Evolutionary conservation across 2,329 filamentous ascomycete species (phyloP), one percentile per base, ranked within the genome.

Genomic region (Orbilia javanica): DNA sequence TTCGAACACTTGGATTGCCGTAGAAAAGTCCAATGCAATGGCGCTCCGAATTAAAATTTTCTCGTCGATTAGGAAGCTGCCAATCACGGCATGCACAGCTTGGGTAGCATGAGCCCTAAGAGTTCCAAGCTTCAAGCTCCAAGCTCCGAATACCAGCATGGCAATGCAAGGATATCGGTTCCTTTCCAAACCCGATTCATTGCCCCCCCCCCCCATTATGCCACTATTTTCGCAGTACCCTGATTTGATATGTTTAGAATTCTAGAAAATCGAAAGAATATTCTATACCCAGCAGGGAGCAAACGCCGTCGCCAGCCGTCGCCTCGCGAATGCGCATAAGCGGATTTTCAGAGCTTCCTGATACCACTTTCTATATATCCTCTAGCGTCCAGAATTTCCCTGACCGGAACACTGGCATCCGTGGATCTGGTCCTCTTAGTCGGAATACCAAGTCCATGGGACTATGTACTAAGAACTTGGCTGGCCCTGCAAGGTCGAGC

Each of bases 371-470:
- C 18, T 42, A 60, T 42, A 11, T 42, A 15, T n/a, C 55, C 55
- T 18, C 55, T 60, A 60, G 34, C 18, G 31, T 31, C 8, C 4
- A 60, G 7, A 20, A 1, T 8, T 60, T 13, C 3, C 18, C 18
- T 42, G 18, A n/a, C n/a, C n/a, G n/a, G 18, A 11, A 10, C 6
- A 8, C 3, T 13, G n/a, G 25, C 39, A 1, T 20, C 36, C 36
- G n/a, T n/a, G n/a, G 11, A 39, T 39, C 10, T n/a, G n/a, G 11
- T 18, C 29, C 20, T 18, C 31, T 39, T n/a, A 39, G 29, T 25
- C 25, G n/a, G n/a, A 60, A 15, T 42, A 42, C 55, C 20, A 60
- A 42, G 55, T 60, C 13, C 18, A 34, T 42, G 55, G 34, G 6
- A n/a, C 1, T 11, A 52, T 52, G 46, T 5, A 3, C 7, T 18